Evolutionary conservation across 129 eudicot species (phyloP).

Genomic region (Oenanthe sinensis): DNA sequence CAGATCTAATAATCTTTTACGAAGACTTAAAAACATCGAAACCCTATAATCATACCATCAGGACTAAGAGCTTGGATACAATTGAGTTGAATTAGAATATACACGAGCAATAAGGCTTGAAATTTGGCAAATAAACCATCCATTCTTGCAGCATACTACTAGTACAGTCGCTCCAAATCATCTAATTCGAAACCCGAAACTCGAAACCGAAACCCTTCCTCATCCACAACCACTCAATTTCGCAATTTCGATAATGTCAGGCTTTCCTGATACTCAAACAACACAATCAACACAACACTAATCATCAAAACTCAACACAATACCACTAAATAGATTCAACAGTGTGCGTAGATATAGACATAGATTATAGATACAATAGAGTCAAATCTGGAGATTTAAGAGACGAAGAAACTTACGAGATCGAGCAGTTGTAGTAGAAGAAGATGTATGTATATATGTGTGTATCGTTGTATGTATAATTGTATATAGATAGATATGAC

Average conservation of each 20-base stretch:
- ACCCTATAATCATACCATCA: slow-evolving; percentile 57
- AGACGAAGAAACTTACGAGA: too few species aligned
- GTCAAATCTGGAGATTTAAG: too few species aligned
- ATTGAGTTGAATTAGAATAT: slow-evolving; percentile 33
- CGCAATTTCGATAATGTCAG: not conserved
- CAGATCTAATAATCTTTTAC: not conserved
- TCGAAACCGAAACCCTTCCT: slow-evolving; percentile 13
- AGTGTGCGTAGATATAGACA: too few species aligned
- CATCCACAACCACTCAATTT: slow-evolving; percentile 13
- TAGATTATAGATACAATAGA: too few species aligned
- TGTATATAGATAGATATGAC: not conserved
- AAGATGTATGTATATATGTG: too few species aligned
- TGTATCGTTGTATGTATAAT: not conserved
- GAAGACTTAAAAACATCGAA: not conserved
- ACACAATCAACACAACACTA: not conserved
- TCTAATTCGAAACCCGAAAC: slow-evolving; percentile 14
- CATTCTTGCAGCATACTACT: slow-evolving; percentile 64
- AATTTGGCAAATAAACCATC: slow-evolving; percentile 34
- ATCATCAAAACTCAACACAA: not conserved
- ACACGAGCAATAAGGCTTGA: slow-evolving; percentile 32
- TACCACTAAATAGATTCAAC: not conserved
- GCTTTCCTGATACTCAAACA: not conserved
- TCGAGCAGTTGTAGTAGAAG: too few species aligned
- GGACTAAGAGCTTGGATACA: slow-evolving; percentile 54
- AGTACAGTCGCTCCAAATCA: slow-evolving; percentile 32